Evolutionary conservation across 2,329 filamentous ascomycete species (phyloP), one percentile per base, ranked within the genome.

Genomic region (Orbilia quercus): DNA sequence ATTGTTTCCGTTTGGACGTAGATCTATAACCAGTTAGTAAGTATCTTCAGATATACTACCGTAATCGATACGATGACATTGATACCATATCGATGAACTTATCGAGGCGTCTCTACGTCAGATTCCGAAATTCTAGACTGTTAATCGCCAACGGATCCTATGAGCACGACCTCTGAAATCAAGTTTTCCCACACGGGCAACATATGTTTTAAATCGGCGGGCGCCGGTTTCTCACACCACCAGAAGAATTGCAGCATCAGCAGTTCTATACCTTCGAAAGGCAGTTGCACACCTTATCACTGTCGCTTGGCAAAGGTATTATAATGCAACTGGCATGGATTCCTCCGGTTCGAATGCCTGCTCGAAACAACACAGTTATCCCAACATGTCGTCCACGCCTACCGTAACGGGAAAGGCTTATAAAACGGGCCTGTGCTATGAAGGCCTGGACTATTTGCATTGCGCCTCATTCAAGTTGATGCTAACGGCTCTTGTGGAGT

Each of bases 361-460:
- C 59, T 53, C 38, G 18, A 25, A 58, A 57, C 69, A 73, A 73
- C 69, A 40, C 69, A 73, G 40, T 62, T 66, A 62, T 51, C 54
- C 60, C 69, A 73, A 73, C 69, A 66, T 36, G 51, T 34, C 38
- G 38, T 66, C 59, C 47, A 44, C 60, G 54, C 69, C 69, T 73
- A 60, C 69, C 47, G 22, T 11, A 60, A 54, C 28, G 2, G 60
- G 69, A 48, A 73, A 66, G 16, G 58, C 12, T 22, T 20, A 23
- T 11, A 28, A n/a, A n/a, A n/a, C n/a, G n/a, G n/a, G 18, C 28
- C 7, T 45, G 44, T 44, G 54, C 34, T 6, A 12, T 16, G 14
- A n/a, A n/a, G n/a, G n/a, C n/a, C n/a, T n/a, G n/a, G n/a, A n/a
- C n/a, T n/a, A n/a, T n/a, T n/a, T n/a, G n/a, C 25, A 16, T 25